These are phyloP conservation scores for Epichloe uncinata DNA, from an alignment of 2,329 filamentous ascomycete species.

Conservation along the genomic window DNA sequence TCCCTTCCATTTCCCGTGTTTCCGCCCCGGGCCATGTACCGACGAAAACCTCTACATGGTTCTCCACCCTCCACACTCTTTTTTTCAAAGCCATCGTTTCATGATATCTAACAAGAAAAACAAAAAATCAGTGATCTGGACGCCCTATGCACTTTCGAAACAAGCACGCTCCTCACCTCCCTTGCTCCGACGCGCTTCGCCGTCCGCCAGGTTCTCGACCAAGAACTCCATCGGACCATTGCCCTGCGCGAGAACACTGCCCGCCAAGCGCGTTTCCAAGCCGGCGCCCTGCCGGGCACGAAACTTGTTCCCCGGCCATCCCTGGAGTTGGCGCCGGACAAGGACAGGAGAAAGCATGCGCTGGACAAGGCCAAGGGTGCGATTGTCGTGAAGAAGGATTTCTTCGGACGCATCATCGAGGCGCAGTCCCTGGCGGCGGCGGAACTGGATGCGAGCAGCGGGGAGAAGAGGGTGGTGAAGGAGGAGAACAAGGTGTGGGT, in stretches of 20 bases:
- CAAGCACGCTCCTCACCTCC: slow-evolving; percentile 42
- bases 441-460: slow-evolving; percentile 27
- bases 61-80: slow-evolving; percentile 8
- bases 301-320: background rate
- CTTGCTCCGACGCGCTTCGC: slow-evolving; percentile 75
- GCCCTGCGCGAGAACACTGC: slow-evolving; percentile 51
- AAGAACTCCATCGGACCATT: slow-evolving; percentile 69
- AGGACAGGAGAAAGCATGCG: slow-evolving; percentile 26
- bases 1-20: background rate
- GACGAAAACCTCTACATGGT: no score
- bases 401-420: slow-evolving; percentile 65
- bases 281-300: slow-evolving; percentile 25
- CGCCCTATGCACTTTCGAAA: slow-evolving; percentile 62
- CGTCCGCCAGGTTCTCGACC: slow-evolving; percentile 82
- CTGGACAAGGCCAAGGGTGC: slow-evolving; percentile 20
- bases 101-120: background rate
- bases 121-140: slow-evolving; percentile 52
- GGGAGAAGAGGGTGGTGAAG: slow-evolving; percentile 21
- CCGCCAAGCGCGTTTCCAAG: slow-evolving; percentile 50
- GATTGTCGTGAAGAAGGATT: slow-evolving; percentile 55
- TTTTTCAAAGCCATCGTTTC: background rate
- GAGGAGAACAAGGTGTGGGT: slow-evolving; percentile 62
- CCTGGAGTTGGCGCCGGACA: slow-evolving; percentile 6
- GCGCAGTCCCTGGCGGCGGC: slow-evolving; percentile 24
- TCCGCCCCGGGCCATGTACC: background rate